Evolutionary conservation across 805 yeast genomes (phyloP).

Genomic region (Monosporozyma unispora): DNA sequence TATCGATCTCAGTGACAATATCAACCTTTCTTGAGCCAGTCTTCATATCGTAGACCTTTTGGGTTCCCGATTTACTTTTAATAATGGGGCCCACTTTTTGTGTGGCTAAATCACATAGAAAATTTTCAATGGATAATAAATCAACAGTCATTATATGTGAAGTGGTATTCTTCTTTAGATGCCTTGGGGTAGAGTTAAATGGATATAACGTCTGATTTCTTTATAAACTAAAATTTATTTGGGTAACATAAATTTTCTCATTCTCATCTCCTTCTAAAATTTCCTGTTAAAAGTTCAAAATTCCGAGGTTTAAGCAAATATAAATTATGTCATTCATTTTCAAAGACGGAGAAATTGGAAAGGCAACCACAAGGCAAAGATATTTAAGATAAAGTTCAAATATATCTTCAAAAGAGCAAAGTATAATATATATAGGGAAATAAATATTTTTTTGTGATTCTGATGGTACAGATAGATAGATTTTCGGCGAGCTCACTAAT

Average conservation of each 20-base stretch:
- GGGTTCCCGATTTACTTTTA: slow-evolving; percentile 39
- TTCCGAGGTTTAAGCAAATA: neutral
- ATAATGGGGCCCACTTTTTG: slow-evolving; percentile 40
- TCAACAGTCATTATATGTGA: slow-evolving; percentile 13
- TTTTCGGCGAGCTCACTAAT: no score
- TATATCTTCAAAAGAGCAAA: neutral
- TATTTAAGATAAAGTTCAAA: neutral
- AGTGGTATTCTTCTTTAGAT: neutral
- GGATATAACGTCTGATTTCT: neutral
- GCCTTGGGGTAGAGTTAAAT: neutral
- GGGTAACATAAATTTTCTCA: neutral
- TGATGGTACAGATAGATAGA: neutral
- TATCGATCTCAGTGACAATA: slow-evolving; percentile 56
- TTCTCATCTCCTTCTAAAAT: neutral
- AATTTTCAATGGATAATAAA: slow-evolving; percentile 20
- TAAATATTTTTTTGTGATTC: neutral
- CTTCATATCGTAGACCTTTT: slow-evolving; percentile 24
- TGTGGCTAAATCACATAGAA: slow-evolving; percentile 19
- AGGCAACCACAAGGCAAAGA: neutral
- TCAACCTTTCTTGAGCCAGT: slow-evolving; percentile 40
- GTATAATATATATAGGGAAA: neutral
- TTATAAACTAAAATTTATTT: neutral
- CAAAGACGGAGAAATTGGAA: neutral
- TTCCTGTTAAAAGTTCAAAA: neutral
- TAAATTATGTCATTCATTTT: neutral